Evolutionary conservation across 352 stramenopile genomes (phyloP).

Genomic region (Phytophthora sansomeana): DNA sequence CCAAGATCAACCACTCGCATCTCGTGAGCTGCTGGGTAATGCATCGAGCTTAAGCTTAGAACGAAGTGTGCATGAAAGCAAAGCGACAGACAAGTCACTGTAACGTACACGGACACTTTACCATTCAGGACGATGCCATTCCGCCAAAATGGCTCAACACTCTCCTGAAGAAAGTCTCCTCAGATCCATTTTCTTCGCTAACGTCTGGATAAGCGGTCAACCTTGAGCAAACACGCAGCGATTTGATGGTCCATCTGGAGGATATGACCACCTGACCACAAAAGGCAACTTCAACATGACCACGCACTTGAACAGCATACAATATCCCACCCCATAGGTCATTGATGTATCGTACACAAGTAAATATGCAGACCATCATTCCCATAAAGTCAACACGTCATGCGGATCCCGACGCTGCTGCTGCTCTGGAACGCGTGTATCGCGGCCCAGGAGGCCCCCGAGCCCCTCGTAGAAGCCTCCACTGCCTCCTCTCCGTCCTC

Average conservation of each 20-base stretch:
- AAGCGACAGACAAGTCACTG: no score
- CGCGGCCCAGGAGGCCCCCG: slow-evolving; percentile 13
- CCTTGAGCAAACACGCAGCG: background rate
- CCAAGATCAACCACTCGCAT: background rate
- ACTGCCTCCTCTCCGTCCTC: background rate
- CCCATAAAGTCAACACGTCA: slow-evolving; percentile 10
- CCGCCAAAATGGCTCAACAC: no score
- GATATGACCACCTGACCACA: background rate
- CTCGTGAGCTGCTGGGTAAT: no score
- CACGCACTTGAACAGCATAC: background rate
- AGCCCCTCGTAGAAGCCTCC: background rate
- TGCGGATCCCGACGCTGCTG: slow-evolving; percentile 13
- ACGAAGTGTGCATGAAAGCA: no score
- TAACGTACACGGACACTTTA: no score
- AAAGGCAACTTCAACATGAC: slow-evolving; percentile 13
- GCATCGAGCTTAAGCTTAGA: no score
- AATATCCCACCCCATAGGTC: background rate
- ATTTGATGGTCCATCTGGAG: background rate
- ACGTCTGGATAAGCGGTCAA: background rate
- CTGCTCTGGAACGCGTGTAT: slow-evolving; percentile 9
- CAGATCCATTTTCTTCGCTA: background rate
- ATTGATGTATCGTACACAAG: background rate
- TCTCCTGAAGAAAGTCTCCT: no score
- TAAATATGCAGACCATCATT: background rate
- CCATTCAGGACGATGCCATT: no score